Base-by-base conservation (phyloP, 371 early-diverging fungal genomes). In the Zancudomyces culisetae region DNA sequence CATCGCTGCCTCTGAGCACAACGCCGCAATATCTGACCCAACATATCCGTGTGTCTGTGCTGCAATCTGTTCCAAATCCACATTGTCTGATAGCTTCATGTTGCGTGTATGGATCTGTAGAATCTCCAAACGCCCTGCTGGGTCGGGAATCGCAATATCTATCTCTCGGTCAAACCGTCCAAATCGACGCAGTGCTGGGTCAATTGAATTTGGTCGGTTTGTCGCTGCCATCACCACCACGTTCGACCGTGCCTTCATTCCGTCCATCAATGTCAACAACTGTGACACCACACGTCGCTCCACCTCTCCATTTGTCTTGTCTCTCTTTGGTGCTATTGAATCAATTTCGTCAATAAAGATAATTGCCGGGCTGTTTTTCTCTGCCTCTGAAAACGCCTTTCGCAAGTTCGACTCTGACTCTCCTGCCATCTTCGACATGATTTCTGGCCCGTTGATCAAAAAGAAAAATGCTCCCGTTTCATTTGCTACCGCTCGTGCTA, bases 291-390 rank as follows among this genome's bases (percentile, higher is more conserved):
- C 82, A 68, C 97, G 98, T 42, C 98, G 82, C 69, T 98, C 98
- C 59, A 98, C 98, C 61, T 99, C 93, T 45, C 92, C 93, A 21
- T 90, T 90, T 27, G 80, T 80, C 60, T 85, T 83, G 22, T 89
- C 91, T 62, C 98, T 89, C 21, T 96, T 88, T 68, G 93, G 97
- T 53, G 97, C 98, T 55, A 99, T 97, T 2, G 99, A 98, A 71
- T 99, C 99, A 60, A 99, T 99, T 73, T 99, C 99, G 61, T 99
- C 99, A 35, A 99, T 90, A 64, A 99, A 99, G 53, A 99, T 87
- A 56, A 99, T 98, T 68, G 94, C 92, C 2, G 98, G 99, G 1
- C 95, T 81, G 53, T 90, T 78, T 74, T 95, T 92, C 70, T 91
- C 88, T 43, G 99, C 99, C 23, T 78, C 87, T 2, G 87, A 78